Percentiles rank a stretch among this genome's conserved stretches.
phyloP scores from a whole-genome alignment of 2,329 filamentous ascomycete species.

The Colletotrichum sp. region DNA sequence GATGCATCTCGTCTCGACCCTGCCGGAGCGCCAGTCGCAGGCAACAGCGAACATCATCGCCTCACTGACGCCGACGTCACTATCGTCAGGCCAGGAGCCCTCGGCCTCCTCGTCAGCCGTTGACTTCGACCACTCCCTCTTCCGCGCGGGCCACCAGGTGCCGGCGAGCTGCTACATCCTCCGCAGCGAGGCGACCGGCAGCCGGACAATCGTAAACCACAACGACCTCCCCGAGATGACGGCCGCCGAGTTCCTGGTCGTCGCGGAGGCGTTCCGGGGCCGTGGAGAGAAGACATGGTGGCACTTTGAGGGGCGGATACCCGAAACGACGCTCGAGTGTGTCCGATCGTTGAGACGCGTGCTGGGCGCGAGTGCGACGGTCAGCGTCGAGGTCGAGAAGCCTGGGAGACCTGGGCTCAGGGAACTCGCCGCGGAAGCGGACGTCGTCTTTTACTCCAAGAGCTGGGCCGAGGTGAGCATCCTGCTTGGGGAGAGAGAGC shows the following conservation, averaged over 20 bases:
- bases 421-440: conserved; percentile 64
- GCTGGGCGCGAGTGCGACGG: conserved; percentile 23
- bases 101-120: conserved; percentile 38
- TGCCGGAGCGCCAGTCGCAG: conserved; percentile 59
- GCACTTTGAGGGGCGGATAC: conserved; percentile 72
- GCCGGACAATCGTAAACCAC: conserved; percentile 74
- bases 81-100: conserved; percentile 29
- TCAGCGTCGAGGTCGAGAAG: conserved; percentile 79
- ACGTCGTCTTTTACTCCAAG: conserved; percentile 77
- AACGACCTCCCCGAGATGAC: conserved; percentile 74
- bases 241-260: conserved; percentile 58
- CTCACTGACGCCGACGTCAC: conserved; percentile 49
- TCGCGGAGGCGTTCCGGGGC: conserved; percentile 42
- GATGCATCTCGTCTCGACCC: conserved; percentile 52
- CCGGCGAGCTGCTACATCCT: conserved; percentile 75
- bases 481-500: background rate
- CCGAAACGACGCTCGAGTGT: conserved; percentile 64
- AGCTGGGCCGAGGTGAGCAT: conserved; percentile 70
- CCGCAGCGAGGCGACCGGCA: conserved; percentile 61
- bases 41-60: conserved; percentile 56
- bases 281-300: conserved; percentile 59
- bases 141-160: conserved; percentile 56
- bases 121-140: conserved; percentile 62
- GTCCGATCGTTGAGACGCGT: conserved; percentile 57
- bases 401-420: conserved; percentile 65